Base-by-base conservation (phyloP, 805 yeast species). In the Yarrowia bubula region DNA sequence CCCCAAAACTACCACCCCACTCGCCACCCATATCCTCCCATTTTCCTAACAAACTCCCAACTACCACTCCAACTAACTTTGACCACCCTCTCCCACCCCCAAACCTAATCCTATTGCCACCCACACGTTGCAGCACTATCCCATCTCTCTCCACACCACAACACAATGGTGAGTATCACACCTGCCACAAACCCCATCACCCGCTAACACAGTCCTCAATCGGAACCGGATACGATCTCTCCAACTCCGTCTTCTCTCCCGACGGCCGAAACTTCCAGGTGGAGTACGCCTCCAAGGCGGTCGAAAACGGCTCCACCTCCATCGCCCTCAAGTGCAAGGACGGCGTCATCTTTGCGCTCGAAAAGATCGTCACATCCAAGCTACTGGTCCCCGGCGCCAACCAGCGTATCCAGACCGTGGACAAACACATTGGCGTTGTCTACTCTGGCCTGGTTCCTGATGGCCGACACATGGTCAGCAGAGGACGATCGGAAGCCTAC, bases 181-280 rank as follows among this genome's bases (percentile, higher is more conserved):
- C 13, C 15, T 37, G 15, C 44, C 38, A 6, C 37, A 17, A 17
- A 4, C 28, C 43, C 14, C n/a, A 33, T 42, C 1, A 8, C n/a
- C 35, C 4, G 4, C 64, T 58, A 58, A 48, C 51, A 35, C 63
- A 76, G 93, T 89, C 98, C 43, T 95, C 99, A 53, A 92, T 95
- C 71, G 99, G 99, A 71, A 95, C 99, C 33, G 99, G 99, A 17
- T 95, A 95, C 85, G 99, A 95, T 82, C 86, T 95, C 74, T 91
- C 98, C 38, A 95, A 95, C 80, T 88, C 96, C 79, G 97, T 93
- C 68, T 95, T 95, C 79, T 86, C 91, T 65, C 93, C 93, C 66
- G 84, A 71, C 74, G 82, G 83, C 73, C 79, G 82, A 77, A 75
- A 64, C 77, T 95, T 95, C 80, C 99, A 95, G 77, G 99, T 95